Percentiles rank a stretch among this genome's conserved stretches.
Evolutionary conservation across 129 eudicot species (phyloP).

Genomic region (Helianthus tuberosus): DNA sequence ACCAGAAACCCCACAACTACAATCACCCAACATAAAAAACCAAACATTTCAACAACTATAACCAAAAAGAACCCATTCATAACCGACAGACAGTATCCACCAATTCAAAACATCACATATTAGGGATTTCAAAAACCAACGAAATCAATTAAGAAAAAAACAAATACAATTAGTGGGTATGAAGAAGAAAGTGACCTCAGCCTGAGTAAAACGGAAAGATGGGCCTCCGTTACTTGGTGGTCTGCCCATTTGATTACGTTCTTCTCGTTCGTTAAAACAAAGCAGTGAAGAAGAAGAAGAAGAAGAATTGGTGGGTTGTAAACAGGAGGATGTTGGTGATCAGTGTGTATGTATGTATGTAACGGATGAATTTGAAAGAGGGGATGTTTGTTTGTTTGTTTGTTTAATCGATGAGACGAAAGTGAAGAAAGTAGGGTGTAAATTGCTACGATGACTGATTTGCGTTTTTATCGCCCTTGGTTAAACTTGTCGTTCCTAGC

Average conservation of each 20-base stretch:
- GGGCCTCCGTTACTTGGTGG: constrained; percentile 97
- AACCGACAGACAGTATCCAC: neutral
- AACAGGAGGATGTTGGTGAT: neutral
- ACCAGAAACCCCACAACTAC: neutral
- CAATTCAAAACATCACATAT: constrained; percentile 7
- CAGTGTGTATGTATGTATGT: neutral
- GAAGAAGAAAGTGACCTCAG: constrained; percentile 56
- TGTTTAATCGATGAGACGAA: constrained; percentile 4
- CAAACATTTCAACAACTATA: neutral
- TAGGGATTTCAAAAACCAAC: constrained; percentile 11
- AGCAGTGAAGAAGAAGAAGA: neutral
- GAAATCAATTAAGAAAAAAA: neutral
- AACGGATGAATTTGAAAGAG: constrained; percentile 14
- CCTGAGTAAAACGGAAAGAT: constrained; percentile 72
- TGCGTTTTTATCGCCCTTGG: constrained; percentile 20
- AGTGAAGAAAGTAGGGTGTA: constrained; percentile 1
- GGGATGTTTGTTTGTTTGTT: neutral
- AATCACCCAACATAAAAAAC: neutral
- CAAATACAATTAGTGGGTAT: neutral
- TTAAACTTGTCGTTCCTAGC: constrained; percentile 21
- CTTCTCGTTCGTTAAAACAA: neutral
- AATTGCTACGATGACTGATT: constrained; percentile 12
- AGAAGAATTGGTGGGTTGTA: neutral
- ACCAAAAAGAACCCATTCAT: neutral
- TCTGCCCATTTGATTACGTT: constrained; percentile 68